Percentiles rank a stretch among this genome's conserved stretches.
Conservation (phyloP, 768 basidiomycete genomes). For the Termitomyces sp. region DNA sequence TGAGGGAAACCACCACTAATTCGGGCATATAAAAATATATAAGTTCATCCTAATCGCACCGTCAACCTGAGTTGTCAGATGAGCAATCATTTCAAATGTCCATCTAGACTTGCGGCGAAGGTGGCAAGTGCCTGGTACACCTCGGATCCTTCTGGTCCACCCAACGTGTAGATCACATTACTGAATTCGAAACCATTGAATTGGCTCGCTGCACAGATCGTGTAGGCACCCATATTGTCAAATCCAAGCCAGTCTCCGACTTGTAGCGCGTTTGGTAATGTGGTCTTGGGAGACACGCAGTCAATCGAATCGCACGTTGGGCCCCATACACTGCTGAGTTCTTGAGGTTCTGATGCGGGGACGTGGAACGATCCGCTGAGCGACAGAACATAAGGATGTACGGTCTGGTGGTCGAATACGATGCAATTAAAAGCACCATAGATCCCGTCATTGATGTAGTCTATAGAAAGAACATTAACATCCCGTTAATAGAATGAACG, state of each 20-base stretch:
- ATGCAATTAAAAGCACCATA: conserved; percentile 97
- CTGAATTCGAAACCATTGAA: conserved; percentile 91
- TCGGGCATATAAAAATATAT: too few species aligned
- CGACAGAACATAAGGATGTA: conserved; percentile 77
- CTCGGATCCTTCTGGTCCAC: conserved; percentile 47
- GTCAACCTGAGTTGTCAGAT: too few species aligned
- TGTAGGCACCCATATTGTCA: conserved; percentile 98
- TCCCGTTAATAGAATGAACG: background rate
- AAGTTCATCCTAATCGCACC: too few species aligned
- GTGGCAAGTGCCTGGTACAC: conserved; percentile 46
- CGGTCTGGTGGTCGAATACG: conserved; percentile 92
- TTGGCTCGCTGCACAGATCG: conserved; percentile 90
- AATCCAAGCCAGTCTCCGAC: conserved; percentile 99
- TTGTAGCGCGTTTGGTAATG: conserved; percentile 62
- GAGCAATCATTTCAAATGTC: too few species aligned
- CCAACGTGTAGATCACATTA: conserved; percentile 75
- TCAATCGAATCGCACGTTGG: conserved; percentile 99
- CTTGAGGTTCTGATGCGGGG: conserved; percentile 37
- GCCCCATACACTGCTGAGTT: conserved; percentile 85
- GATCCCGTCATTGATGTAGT: conserved; percentile 99
- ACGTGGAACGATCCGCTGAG: conserved; percentile 65
- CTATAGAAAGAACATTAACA: conserved; percentile 35
- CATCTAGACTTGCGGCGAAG: conserved; percentile 38
- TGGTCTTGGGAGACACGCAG: conserved; percentile 67
- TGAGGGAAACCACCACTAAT: too few species aligned